Percentiles rank a stretch among this genome's conserved stretches.
phyloP scores from a whole-genome alignment of 169 alveolate species.

The Plasmodium reichenowi region DNA sequence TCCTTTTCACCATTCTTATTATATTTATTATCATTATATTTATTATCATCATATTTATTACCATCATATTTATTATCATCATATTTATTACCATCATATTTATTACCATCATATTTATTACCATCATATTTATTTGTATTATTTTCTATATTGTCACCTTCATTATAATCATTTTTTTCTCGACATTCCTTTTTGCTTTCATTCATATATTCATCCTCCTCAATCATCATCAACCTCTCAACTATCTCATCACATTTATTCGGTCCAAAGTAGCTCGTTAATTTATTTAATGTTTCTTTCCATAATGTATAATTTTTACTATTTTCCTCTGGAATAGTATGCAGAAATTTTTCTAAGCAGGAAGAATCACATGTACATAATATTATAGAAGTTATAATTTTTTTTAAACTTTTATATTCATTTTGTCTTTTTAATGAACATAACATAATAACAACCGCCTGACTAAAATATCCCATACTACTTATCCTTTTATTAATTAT shows the following conservation, averaged over 20 bases:
- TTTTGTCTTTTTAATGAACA: slow-evolving; percentile 68
- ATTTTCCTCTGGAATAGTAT: slow-evolving; percentile 64
- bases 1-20: slow-evolving; percentile 13
- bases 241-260: slow-evolving; percentile 23
- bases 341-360: slow-evolving; percentile 46
- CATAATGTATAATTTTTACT: slow-evolving; percentile 60
- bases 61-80: too few species aligned
- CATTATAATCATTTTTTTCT: neutral
- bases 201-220: slow-evolving; percentile 17
- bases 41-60: too few species aligned
- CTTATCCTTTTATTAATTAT: slow-evolving; percentile 20
- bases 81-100: too few species aligned
- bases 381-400: slow-evolving; percentile 34
- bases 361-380: slow-evolving; percentile 75
- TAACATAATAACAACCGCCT: slow-evolving; percentile 61
- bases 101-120: too few species aligned
- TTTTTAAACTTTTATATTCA: slow-evolving; percentile 56
- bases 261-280: slow-evolving; percentile 19
- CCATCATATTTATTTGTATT: slow-evolving; percentile 20
- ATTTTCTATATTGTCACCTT: neutral
- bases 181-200: neutral
- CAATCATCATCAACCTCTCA: neutral
- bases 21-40: slow-evolving; percentile 7
- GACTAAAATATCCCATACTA: slow-evolving; percentile 57
- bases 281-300: slow-evolving; percentile 35